These are phyloP conservation scores for Suillus plorans DNA, from an alignment of 768 basidiomycete species.

Conservation along the genomic window DNA sequence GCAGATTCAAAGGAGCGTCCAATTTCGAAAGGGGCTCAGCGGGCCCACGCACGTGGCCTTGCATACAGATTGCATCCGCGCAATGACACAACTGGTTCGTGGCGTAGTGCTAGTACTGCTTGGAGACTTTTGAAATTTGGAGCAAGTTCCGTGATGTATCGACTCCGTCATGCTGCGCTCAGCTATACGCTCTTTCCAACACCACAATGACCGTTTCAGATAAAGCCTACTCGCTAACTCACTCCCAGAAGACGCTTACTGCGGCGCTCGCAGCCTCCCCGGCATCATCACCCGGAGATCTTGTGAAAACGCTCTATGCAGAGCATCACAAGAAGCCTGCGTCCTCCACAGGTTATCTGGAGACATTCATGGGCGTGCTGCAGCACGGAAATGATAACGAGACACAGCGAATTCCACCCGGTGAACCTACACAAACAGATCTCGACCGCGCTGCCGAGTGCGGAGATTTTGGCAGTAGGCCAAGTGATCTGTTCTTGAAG, in stretches of 20 bases:
- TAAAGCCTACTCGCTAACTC: slow-evolving; percentile 31
- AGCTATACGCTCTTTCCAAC: neutral
- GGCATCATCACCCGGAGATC: slow-evolving; percentile 32
- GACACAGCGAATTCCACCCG: slow-evolving; percentile 18
- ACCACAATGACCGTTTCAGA: slow-evolving; percentile 24
- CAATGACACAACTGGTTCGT: neutral
- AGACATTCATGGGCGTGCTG: slow-evolving; percentile 19
- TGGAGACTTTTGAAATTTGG: neutral
- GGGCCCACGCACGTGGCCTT: too few relatives aligned
- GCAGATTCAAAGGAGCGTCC: too few relatives aligned
- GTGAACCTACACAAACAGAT: slow-evolving; percentile 38
- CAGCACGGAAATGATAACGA: slow-evolving; percentile 18
- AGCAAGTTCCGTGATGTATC: neutral
- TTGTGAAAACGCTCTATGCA: slow-evolving; percentile 42
- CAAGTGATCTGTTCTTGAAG: slow-evolving; percentile 61
- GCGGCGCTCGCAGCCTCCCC: slow-evolving; percentile 40
- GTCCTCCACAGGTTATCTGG: slow-evolving; percentile 17
- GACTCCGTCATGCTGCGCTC: neutral
- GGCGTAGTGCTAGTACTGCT: neutral
- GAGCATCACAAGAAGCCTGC: slow-evolving; percentile 28
- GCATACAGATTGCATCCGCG: neutral
- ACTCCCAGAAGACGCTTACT: slow-evolving; percentile 39
- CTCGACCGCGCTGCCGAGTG: slow-evolving; percentile 47
- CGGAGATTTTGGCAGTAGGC: slow-evolving; percentile 52
- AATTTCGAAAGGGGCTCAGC: too few relatives aligned